Conservation (phyloP, 169 alveolate genomes). For the Neospora caninum region DNA sequence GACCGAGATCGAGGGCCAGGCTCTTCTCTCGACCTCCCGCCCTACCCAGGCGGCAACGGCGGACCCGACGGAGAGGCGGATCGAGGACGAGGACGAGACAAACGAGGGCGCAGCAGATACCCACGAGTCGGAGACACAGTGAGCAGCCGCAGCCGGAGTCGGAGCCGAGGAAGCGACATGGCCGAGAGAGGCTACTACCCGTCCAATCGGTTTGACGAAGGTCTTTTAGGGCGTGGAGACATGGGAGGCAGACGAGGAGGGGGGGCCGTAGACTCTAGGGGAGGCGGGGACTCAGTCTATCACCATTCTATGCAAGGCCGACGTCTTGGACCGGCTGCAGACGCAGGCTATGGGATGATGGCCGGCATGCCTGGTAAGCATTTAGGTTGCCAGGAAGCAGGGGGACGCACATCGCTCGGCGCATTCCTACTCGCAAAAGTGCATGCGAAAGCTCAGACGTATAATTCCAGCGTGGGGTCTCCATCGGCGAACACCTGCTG, state of each 20-base stretch:
- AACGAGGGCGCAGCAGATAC: neutral
- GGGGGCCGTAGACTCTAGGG: neutral
- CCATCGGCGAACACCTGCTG: no score
- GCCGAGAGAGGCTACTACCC: neutral
- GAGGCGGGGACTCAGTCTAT: neutral
- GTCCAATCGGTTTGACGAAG: neutral
- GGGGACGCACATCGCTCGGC: no score
- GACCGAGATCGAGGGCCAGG: neutral
- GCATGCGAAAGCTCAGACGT: no score
- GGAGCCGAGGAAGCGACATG: neutral
- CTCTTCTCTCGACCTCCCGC: neutral
- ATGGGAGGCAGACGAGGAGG: neutral
- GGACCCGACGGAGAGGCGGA: neutral
- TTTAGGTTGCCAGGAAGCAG: no score
- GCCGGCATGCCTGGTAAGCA: neutral
- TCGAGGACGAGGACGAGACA: neutral
- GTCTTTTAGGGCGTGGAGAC: neutral
- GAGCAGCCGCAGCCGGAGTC: conserved; percentile 9
- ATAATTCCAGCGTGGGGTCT: no score
- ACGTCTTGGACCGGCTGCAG: neutral
- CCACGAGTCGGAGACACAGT: neutral
- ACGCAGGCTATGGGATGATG: neutral
- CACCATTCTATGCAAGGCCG: neutral
- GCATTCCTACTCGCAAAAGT: no score
- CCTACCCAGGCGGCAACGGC: neutral